Evolutionary conservation across 2,329 filamentous ascomycete species (phyloP), one percentile per base, ranked within the genome.

Genomic region (Leptographium lundbergii): DNA sequence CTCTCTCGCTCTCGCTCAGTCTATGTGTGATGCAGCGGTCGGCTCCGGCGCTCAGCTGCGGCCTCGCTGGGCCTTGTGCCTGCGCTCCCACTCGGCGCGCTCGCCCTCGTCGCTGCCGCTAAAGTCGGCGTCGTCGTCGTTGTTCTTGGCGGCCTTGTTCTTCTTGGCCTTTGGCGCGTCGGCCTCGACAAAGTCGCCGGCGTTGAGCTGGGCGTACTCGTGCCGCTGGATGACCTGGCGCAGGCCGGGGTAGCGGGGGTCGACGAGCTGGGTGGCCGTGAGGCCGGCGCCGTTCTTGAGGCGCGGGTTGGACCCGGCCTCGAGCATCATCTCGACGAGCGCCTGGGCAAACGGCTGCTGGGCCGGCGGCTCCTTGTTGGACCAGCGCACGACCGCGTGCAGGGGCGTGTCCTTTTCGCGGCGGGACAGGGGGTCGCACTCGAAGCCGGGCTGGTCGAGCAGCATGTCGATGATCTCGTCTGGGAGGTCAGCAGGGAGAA

Each of bases 381-480:
- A 81, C 78, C 84, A 92, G 67, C 86, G 81, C 65, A 94, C 83
- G 59, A 84, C 88, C 68, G 82, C 82, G 78, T 95, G 89, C 61
- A 95, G 78, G 34, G 88, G 88, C 2, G 88, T 91, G 72, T 94
- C 88, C 62, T 81, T 80, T 61, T 92, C 87, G 67, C 80, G 70
- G 66, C 81, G 81, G 74, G 84, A 87, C 67, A 85, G 67, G 58
- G 88, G 87, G 74, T 95, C 89, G 74, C 91, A 92, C 74, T 94
- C 89, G 71, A 95, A 86, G 65, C 86, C 84, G 65, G 87, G 84
- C 71, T 92, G 88, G 76, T 94, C 88, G 64, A 94, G 85, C 60
- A 95, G 84, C 67, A 83, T 73, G 74, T 95, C 89, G 68, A 95
- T 86, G 62, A 91, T 78, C 67, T 94, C 88, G 75, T 90, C 86